Base-by-base conservation (phyloP, 768 basidiomycete genomes). In the Tylopilus cervinicoccineus region DNA sequence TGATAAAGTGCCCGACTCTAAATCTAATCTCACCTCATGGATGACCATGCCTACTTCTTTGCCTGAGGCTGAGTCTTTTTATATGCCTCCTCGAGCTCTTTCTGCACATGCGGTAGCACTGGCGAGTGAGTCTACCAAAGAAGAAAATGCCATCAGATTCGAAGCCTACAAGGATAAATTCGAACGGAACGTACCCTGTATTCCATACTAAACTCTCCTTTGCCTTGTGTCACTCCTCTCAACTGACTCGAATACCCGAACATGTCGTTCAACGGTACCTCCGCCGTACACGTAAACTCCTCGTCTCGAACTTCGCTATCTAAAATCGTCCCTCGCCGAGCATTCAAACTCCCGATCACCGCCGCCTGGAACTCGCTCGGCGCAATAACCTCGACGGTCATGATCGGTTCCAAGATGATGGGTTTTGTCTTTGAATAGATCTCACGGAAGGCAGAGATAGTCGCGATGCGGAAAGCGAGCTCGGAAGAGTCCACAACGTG, bases 251-350 rank as follows among this genome's bases (percentile, higher is more conserved):
- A 94, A 66, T 97, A 97, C 16, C 92, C 90, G 63, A 99, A 99
- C 95, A 98, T 98, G 58, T 98, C 95, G 67, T 93, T 96, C 68
- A 99, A 67, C 8, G 91, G 84, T 12, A 99, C 94, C 62, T 97
- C 95, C 19, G 92, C 93, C 24, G 79, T 76, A 46, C 86, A 79
- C 5, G 90, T 92, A 63, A 99, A 98, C 69, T 99, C 95, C 57
- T 98, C 96, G 56, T 96, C 94, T 36, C 95, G 84, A 27, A 95
- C 87, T 70, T 98, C 96, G 58, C 89, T 95, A 60, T 97, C 95
- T 34, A 94, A 73, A 61, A 99, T 96, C 3, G 89, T 92, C 5
- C 96, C 96, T 38, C 92, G 83, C 24, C 96, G 81, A 43, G 86
- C 81, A 65, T 96, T 99, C 56, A 99, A 70, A 11, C 91, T 91